Conservation (phyloP, 2,329 filamentous ascomycete species). For the Penicillium sp. region DNA sequence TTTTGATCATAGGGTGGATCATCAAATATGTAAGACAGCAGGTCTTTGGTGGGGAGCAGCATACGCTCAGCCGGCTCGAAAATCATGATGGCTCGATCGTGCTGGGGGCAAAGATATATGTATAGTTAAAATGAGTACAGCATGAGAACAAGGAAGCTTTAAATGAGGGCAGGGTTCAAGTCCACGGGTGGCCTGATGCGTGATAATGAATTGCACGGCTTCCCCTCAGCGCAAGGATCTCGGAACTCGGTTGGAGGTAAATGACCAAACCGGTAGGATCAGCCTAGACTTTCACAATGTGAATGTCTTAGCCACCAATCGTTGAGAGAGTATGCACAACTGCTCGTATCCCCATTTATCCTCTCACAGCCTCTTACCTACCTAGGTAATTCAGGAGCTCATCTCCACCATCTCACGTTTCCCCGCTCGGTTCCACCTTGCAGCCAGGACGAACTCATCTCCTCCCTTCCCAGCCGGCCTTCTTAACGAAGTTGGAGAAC, state of each 20-base stretch:
- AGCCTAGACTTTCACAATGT: constrained; percentile 1
- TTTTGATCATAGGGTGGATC: constrained; percentile 50
- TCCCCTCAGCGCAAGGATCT: constrained; percentile 1
- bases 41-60: constrained; percentile 51
- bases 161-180: not conserved
- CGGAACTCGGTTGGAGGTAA: constrained; percentile 11
- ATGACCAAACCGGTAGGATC: not conserved
- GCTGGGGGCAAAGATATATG: not conserved
- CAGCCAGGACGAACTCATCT: too few species aligned
- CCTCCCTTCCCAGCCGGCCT: too few species aligned
- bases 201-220: not conserved
- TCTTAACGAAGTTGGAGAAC: too few species aligned
- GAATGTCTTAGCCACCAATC: not conserved
- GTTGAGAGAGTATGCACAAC: not conserved
- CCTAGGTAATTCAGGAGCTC: not conserved
- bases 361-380: not conserved
- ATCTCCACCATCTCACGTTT: not conserved
- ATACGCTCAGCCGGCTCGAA: constrained; percentile 33
- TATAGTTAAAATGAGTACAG: not conserved
- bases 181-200: not conserved
- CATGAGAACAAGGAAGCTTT: too few species aligned
- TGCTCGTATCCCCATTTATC: not conserved
- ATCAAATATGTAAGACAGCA: constrained; percentile 58
- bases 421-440: too few species aligned
- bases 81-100: constrained; percentile 20